These are phyloP conservation scores for Termitomyces sp. DNA, from an alignment of 768 basidiomycete genomes.

Conservation along the genomic window DNA sequence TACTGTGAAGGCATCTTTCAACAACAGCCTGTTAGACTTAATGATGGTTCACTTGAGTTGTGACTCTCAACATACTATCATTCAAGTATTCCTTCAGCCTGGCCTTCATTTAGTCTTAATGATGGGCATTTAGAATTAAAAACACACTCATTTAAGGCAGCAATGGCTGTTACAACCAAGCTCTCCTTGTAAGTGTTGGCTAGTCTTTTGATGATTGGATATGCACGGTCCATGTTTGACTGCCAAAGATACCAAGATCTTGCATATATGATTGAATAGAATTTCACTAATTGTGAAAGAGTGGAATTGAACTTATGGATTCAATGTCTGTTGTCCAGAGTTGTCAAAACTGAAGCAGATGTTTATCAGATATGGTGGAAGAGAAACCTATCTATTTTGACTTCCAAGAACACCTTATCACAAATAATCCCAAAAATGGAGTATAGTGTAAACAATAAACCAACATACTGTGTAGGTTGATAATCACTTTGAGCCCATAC, in stretches of 20 bases:
- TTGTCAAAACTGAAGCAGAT: too few relatives aligned
- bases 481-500: conserved; percentile 70
- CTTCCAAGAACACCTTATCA: conserved; percentile 67
- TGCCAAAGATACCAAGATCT: conserved; percentile 62
- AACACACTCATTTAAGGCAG: conserved; percentile 71
- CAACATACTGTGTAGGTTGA: conserved; percentile 61
- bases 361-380: neutral
- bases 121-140: conserved; percentile 30
- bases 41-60: conserved; percentile 30
- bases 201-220: conserved; percentile 56
- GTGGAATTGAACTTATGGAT: too few relatives aligned
- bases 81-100: neutral
- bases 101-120: conserved; percentile 47
- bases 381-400: conserved; percentile 59
- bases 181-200: conserved; percentile 51
- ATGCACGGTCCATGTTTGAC: conserved; percentile 61
- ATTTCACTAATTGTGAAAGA: neutral
- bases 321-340: too few relatives aligned
- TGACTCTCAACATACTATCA: conserved; percentile 37
- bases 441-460: neutral
- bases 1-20: conserved; percentile 36
- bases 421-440: neutral
- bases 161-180: conserved; percentile 60
- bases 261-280: neutral
- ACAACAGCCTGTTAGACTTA: neutral